These are phyloP conservation scores for Lentinula sp. DNA, from an alignment of 768 basidiomycete genomes.

Conservation along the genomic window DNA sequence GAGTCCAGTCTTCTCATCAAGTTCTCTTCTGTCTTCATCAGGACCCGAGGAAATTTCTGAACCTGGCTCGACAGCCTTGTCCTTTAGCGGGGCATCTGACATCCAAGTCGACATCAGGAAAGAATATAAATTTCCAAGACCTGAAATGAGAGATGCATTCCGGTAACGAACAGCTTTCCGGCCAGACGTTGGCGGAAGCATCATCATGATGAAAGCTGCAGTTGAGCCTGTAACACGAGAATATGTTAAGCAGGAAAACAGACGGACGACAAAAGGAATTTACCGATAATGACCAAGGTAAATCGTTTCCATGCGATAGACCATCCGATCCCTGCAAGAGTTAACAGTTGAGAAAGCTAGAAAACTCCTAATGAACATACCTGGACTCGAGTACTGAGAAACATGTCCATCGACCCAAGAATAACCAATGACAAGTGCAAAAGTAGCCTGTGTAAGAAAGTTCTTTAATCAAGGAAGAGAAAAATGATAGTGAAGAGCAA, in stretches of 20 bases:
- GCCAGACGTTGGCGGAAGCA: conserved; percentile 45
- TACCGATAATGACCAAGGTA: conserved; percentile 44
- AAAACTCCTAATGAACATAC: conserved; percentile 15
- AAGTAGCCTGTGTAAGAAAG: conserved; percentile 24
- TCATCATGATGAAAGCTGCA: conserved; percentile 48
- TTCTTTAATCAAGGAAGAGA: background rate
- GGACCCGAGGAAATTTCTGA: background rate
- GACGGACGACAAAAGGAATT: conserved; percentile 6
- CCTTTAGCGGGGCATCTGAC: conserved; percentile 8
- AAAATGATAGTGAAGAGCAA: background rate
- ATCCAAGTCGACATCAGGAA: conserved; percentile 38
- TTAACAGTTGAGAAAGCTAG: background rate
- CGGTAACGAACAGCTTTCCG: conserved; percentile 39
- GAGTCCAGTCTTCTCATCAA: background rate
- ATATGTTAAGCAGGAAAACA: background rate
- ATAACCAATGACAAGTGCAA: conserved; percentile 29
- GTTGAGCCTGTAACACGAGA: conserved; percentile 28
- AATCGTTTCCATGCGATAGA: conserved; percentile 46
- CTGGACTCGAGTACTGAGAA: conserved; percentile 36
- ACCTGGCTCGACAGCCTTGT: background rate
- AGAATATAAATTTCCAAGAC: conserved; percentile 35
- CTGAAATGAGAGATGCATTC: conserved; percentile 33
- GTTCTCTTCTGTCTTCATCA: conserved; percentile 6
- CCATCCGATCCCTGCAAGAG: conserved; percentile 32
- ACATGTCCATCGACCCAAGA: conserved; percentile 53